These are phyloP conservation scores for Cymbomonas tetramitiformis DNA, from an alignment of 139 green algal genomes.

Conservation along the genomic window DNA sequence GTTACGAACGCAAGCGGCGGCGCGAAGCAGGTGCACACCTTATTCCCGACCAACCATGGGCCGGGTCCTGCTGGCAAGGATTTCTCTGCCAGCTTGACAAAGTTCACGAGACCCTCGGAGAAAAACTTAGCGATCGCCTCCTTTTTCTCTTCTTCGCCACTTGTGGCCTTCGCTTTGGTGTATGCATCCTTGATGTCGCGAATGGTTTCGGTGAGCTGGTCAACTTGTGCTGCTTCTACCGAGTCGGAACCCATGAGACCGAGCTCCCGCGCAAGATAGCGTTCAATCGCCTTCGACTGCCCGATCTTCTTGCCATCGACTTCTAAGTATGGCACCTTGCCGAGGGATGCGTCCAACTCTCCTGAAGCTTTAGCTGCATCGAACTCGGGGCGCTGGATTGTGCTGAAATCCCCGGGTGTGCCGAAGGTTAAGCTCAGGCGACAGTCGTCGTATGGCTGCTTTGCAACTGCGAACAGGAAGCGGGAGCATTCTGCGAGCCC, in stretches of 20 bases:
- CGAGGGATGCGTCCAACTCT: not conserved
- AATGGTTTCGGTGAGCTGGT: not conserved
- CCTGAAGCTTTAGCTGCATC: constrained; percentile 1
- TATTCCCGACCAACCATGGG: not conserved
- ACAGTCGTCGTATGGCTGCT: no score
- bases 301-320: not conserved
- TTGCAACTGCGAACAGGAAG: no score
- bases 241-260: not conserved
- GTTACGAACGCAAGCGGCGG: no score
- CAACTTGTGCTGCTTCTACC: not conserved
- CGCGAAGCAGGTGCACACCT: no score
- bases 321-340: constrained; percentile 1
- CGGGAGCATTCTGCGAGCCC: no score
- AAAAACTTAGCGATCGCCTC: not conserved
- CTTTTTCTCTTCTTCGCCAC: not conserved
- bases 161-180: not conserved
- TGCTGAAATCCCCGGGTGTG: no score
- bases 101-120: not conserved
- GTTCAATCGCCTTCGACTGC: not conserved
- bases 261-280: constrained; percentile 4
- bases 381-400: no score
- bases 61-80: not conserved
- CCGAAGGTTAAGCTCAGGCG: no score
- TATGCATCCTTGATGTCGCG: not conserved
- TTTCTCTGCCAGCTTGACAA: not conserved